Evolutionary conservation across 306 rosid genomes (phyloP).

Genomic region (Rubus parviflorus): DNA sequence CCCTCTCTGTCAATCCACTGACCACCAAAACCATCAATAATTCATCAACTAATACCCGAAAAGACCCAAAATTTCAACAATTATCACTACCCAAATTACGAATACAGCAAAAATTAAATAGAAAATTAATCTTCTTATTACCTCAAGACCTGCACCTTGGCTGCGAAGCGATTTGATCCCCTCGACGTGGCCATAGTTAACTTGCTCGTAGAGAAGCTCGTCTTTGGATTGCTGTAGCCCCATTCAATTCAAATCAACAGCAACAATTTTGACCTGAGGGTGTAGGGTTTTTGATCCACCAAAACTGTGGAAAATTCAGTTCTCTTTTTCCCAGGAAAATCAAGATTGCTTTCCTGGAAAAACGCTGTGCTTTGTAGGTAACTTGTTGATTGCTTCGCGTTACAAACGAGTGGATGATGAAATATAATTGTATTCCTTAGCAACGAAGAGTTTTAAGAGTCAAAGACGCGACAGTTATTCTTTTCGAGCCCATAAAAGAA

Average conservation of each 20-base stretch:
- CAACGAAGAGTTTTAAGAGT: too few species aligned
- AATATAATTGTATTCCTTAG: too few species aligned
- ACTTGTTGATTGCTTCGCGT: too few species aligned
- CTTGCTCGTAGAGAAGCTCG: slow-evolving; percentile 80
- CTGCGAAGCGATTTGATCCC: slow-evolving; percentile 76
- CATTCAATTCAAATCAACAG: slow-evolving; percentile 34
- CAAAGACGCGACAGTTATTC: too few species aligned
- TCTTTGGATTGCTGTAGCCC: slow-evolving; percentile 86
- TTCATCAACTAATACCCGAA: slow-evolving; percentile 19
- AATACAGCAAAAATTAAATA: not conserved
- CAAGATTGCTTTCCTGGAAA: not conserved
- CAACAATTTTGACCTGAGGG: not conserved
- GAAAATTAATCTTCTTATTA: slow-evolving; percentile 21
- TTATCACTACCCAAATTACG: not conserved
- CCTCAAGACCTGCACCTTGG: slow-evolving; percentile 94
- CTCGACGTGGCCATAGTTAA: slow-evolving; percentile 65
- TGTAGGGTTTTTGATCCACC: not conserved
- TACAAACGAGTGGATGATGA: too few species aligned
- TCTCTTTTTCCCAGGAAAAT: not conserved
- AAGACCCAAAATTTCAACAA: not conserved
- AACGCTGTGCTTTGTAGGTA: too few species aligned
- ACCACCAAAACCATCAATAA: slow-evolving; percentile 19
- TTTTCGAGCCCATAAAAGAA: too few species aligned
- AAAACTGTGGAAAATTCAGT: not conserved
- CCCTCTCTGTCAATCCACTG: slow-evolving; percentile 83